A percentile compares a stretch with the other conserved stretches of the same genome.
These are phyloP conservation scores for Neofusicoccum sp. DNA, from an alignment of 2,329 filamentous ascomycete genomes.

Conservation along the genomic window DNA sequence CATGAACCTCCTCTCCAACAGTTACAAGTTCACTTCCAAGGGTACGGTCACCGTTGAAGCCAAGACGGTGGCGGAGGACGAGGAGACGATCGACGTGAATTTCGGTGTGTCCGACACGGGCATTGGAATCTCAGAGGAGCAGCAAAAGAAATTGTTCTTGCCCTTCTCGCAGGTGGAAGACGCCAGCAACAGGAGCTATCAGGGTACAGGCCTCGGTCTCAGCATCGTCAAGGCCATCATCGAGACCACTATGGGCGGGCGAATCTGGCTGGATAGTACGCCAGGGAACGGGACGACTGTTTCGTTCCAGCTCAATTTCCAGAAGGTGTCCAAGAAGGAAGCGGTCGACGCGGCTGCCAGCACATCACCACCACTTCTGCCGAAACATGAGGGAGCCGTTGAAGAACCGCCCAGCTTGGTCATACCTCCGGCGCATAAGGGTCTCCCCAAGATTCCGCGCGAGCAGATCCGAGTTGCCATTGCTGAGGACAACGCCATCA, in stretches of 20 bases:
- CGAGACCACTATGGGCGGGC: conserved; percentile 87
- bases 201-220: conserved; percentile 85
- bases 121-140: conserved; percentile 83
- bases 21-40: conserved; percentile 88
- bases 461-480: conserved; percentile 86
- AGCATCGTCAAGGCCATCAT: conserved; percentile 96
- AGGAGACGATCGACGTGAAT: conserved; percentile 71
- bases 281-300: conserved; percentile 70
- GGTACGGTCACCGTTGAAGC: conserved; percentile 85
- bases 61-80: conserved; percentile 69
- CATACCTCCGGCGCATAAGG: conserved; percentile 52
- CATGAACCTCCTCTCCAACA: conserved; percentile 88
- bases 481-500: conserved; percentile 93
- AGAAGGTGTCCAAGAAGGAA: conserved; percentile 71
- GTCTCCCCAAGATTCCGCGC: conserved; percentile 73
- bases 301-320: conserved; percentile 83
- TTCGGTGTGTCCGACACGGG: conserved; percentile 90
- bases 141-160: conserved; percentile 83
- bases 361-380: conserved; percentile 51
- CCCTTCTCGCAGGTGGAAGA: conserved; percentile 93
- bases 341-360: conserved; percentile 44
- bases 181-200: conserved; percentile 87
- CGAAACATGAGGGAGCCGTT: conserved; percentile 46
- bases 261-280: conserved; percentile 78
- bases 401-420: conserved; percentile 37